Evolutionary conservation across 768 basidiomycete species (phyloP).

Genomic region (Russula abietina): DNA sequence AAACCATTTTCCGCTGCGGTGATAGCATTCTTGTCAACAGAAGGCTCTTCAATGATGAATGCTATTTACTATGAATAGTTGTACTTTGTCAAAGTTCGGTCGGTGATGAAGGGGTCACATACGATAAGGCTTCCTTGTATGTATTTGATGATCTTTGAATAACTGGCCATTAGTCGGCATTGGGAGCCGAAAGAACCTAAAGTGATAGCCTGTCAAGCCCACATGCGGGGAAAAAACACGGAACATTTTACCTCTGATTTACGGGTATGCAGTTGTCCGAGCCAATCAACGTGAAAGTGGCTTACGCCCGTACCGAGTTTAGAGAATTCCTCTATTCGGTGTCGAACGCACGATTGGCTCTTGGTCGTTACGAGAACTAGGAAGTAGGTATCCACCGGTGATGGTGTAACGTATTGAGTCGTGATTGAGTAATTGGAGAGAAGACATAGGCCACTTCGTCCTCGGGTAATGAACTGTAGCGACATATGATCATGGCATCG

Average conservation of each 20-base stretch:
- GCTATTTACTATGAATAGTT: neutral
- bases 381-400: neutral
- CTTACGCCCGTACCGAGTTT: neutral
- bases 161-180: neutral
- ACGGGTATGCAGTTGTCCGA: neutral
- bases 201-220: too few relatives aligned
- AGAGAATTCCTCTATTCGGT: neutral
- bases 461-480: too few relatives aligned
- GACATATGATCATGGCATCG: too few relatives aligned
- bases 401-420: neutral
- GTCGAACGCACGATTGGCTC: neutral
- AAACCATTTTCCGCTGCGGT: neutral
- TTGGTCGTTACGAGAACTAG: neutral
- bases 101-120: neutral
- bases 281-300: too few relatives aligned
- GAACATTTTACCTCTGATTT: neutral
- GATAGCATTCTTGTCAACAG: neutral
- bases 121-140: neutral
- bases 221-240: too few relatives aligned
- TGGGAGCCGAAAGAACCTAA: too few relatives aligned
- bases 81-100: neutral
- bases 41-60: too few relatives aligned
- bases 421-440: neutral
- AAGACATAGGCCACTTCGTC: too few relatives aligned
- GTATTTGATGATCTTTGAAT: neutral